Evolutionary conservation across 768 basidiomycete species (phyloP), one percentile per base, ranked within the genome.

Genomic region (Arthromyces matolae): DNA sequence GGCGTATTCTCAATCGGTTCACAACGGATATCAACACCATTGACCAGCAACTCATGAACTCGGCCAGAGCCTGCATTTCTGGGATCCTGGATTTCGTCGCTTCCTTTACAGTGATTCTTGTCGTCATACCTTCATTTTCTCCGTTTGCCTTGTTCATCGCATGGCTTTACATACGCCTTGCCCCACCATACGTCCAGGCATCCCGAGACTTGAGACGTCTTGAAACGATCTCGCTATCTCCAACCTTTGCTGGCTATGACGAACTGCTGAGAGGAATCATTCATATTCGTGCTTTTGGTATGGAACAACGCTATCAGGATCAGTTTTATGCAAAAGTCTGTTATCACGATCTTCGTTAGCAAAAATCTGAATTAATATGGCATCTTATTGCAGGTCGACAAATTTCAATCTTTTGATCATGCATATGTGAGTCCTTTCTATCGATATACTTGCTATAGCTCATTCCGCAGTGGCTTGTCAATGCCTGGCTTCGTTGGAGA

Each of bases 1-100:
- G 89, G 8, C 71, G 86, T 7, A 86, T 92, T 54, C 72, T 88
- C 31, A 90, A 91, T 57, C 78, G 91, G 14, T 87, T 92, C 59
- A 86, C 84, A 12, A 76, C 79, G 6, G 87, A 91, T 55, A 83
- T 91, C 57, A 82, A 81, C 42, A 83, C 82, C 5, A 80, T 90
- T 34, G 89, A 92, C 59, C 73, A 77, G 5, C 72, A 77, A 0
- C 69, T 88, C 1, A 77, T 82, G 54, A 66, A 64, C 42, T 83
- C 83, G 5, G 78, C 76, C 4, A 65, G 80, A 29, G 65, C 64
- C 7, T 83, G 81, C 39, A 60, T 86, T 12, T 71, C 73, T 4
- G 83, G 83, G 4, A 63, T 78, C 7, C 64, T 86, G 49, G 79
- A 77, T 45, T 88, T 86, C 57, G 9, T 81, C 18, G 76, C 77